Base-by-base conservation (phyloP, 768 basidiomycete species). In the Boletus pseudo-olivaceus region DNA sequence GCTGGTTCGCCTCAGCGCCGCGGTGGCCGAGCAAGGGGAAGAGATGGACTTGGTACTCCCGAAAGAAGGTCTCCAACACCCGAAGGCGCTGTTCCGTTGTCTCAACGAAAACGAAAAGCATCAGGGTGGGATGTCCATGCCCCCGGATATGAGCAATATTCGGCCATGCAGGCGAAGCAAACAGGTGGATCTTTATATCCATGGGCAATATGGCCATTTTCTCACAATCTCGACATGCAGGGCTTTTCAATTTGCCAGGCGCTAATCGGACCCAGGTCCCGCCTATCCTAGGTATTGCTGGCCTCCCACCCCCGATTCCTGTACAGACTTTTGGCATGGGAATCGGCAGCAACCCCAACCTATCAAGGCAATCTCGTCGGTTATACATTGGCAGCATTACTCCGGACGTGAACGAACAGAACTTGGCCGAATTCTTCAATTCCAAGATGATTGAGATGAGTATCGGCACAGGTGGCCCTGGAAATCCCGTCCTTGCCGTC, bases 311-410 rank as follows among this genome's bases (percentile, higher is more conserved):
- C 20, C 90, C 91, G 11, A 81, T 90, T 75, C 87, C 90, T 41
- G 88, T 91, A 7, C 87, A 87, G 59, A 88, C 82, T 23, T 90
- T 92, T 61, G 90, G 89, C 37, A 90, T 89, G 84, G 91, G 90
- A 46, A 86, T 90, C 39, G 88, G 87, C 52, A 84, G 83, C 53
- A 89, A 93, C 70, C 90, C 93, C 59, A 94, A 95, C 67, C 69
- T 96, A 47, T 90, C 90, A 12, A 85, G 95, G 55, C 96, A 99
- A 72, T 91, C 92, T 49, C 90, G 95, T 57, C 83, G 97, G 45
- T 79, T 99, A 19, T 99, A 99, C 68, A 94, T 98, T 60, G 97
- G 96, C 59, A 94, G 93, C 75, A 93, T 99, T 63, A 96, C 93
- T 4, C 86, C 89, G 19, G 90, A 94, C 44, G 90, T 96, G 64